phyloP scores from a whole-genome alignment of 2,329 filamentous ascomycete species.

The Penicillium sp. region DNA sequence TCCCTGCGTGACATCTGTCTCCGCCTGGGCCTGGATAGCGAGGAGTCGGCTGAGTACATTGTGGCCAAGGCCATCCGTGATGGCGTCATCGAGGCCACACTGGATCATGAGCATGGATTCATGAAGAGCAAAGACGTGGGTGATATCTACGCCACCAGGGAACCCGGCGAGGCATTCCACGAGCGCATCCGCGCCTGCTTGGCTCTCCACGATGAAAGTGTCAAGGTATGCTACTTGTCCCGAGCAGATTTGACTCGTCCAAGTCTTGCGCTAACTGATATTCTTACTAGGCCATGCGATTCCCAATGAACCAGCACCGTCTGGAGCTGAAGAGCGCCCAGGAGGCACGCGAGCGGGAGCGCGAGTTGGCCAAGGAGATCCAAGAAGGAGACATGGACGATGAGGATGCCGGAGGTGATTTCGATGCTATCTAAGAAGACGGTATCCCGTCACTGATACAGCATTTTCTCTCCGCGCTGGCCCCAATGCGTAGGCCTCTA shows the following conservation, averaged over 20 bases:
- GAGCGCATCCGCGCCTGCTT: conserved; percentile 91
- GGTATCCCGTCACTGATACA: conserved; percentile 20
- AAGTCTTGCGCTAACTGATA: conserved; percentile 1
- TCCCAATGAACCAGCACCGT: conserved; percentile 98
- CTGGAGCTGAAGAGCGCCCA: conserved; percentile 97
- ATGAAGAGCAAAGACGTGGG: conserved; percentile 98
- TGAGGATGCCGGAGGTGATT: conserved; percentile 91
- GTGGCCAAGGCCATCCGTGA: conserved; percentile 97
- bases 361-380: conserved; percentile 98
- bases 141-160: conserved; percentile 91
- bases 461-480: conserved; percentile 12
- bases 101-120: conserved; percentile 91
- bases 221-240: conserved; percentile 64
- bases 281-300: conserved; percentile 76
- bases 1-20: conserved; percentile 97
- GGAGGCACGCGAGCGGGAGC: conserved; percentile 92
- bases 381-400: conserved; percentile 96
- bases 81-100: conserved; percentile 89
- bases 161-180: conserved; percentile 96
- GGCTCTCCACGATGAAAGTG: conserved; percentile 90
- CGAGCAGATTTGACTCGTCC: neutral
- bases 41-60: conserved; percentile 98
- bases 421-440: conserved; percentile 77
- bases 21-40: conserved; percentile 83
- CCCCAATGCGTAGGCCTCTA: conserved; percentile 15